Evolutionary conservation across 192 early-diverging fungal species (phyloP).

Genomic region (Gaertneriomyces sp.): DNA sequence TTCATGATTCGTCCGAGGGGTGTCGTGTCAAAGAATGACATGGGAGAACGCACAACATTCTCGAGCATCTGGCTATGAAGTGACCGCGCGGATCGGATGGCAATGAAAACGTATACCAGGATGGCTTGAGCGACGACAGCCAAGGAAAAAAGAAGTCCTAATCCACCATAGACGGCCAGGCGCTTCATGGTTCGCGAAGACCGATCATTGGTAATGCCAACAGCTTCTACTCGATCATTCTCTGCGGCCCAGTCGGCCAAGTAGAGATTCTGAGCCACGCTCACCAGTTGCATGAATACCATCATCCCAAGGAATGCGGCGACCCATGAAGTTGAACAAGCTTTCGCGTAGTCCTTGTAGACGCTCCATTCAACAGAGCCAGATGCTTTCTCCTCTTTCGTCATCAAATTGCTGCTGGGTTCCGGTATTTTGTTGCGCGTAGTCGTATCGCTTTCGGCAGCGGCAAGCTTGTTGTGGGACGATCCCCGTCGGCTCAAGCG

Average conservation of each 20-base stretch:
- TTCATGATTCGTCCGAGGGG: slow-evolving; percentile 84
- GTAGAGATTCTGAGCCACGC: slow-evolving; percentile 48
- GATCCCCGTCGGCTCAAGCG: slow-evolving; percentile 11
- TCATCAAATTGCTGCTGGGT: slow-evolving; percentile 49
- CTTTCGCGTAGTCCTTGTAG: slow-evolving; percentile 75
- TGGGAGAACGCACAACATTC: slow-evolving; percentile 57
- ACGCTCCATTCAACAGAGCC: slow-evolving; percentile 79
- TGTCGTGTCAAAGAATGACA: slow-evolving; percentile 74
- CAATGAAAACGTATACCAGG: slow-evolving; percentile 75
- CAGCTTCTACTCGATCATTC: slow-evolving; percentile 36
- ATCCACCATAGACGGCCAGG: slow-evolving; percentile 72
- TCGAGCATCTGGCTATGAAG: slow-evolving; percentile 75
- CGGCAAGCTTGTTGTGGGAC: not conserved
- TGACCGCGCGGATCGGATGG: slow-evolving; percentile 67
- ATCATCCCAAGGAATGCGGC: slow-evolving; percentile 55
- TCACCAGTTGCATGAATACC: slow-evolving; percentile 38
- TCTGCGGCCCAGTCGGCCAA: slow-evolving; percentile 49
- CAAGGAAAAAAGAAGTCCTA: slow-evolving; percentile 70
- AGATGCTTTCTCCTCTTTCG: slow-evolving; percentile 75
- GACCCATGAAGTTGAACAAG: slow-evolving; percentile 64
- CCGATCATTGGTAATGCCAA: not conserved
- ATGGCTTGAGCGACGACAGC: slow-evolving; percentile 66
- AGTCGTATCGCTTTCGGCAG: not conserved
- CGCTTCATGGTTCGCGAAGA: slow-evolving; percentile 44
- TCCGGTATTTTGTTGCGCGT: slow-evolving; percentile 1